Conservation (phyloP, 768 basidiomycete species). For the Amanita inopinata region DNA sequence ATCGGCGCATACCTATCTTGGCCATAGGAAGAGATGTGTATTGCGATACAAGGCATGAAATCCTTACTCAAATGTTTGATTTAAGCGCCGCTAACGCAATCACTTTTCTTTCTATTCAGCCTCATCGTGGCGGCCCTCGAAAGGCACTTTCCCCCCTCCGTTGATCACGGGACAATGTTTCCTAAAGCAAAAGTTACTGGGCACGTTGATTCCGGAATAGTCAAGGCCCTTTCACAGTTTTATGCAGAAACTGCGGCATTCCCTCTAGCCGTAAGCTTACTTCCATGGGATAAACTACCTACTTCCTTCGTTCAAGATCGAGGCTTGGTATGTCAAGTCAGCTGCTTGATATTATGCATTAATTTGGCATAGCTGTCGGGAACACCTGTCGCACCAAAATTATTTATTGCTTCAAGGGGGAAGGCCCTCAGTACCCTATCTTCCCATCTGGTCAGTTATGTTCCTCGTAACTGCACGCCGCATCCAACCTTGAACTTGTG, state of each 20-base stretch:
- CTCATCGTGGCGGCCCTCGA: constrained; percentile 44
- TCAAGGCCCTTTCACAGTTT: constrained; percentile 38
- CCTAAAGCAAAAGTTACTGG: constrained; percentile 33
- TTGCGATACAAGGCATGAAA: constrained; percentile 37
- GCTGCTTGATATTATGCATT: background rate
- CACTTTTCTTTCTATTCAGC: constrained; percentile 14
- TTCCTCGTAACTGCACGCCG: background rate
- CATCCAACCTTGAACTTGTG: background rate
- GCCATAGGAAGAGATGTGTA: constrained; percentile 55
- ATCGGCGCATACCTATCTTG: constrained; percentile 50
- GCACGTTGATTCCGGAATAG: constrained; percentile 33
- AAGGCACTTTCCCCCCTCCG: constrained; percentile 40
- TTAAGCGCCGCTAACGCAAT: background rate
- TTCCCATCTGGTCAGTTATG: constrained; percentile 35
- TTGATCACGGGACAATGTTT: constrained; percentile 39
- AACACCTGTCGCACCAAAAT: constrained; percentile 28
- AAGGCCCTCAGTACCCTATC: constrained; percentile 28
- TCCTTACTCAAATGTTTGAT: background rate
- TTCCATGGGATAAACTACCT: constrained; percentile 42
- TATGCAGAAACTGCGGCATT: constrained; percentile 35
- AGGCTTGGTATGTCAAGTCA: constrained; percentile 24
- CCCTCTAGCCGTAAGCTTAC: constrained; percentile 24
- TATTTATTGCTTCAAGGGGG: constrained; percentile 22
- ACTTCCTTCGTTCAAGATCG: constrained; percentile 40
- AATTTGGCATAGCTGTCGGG: constrained; percentile 20